phyloP scores from a whole-genome alignment of 2,329 filamentous ascomycete species.

The Venturia effusa region DNA sequence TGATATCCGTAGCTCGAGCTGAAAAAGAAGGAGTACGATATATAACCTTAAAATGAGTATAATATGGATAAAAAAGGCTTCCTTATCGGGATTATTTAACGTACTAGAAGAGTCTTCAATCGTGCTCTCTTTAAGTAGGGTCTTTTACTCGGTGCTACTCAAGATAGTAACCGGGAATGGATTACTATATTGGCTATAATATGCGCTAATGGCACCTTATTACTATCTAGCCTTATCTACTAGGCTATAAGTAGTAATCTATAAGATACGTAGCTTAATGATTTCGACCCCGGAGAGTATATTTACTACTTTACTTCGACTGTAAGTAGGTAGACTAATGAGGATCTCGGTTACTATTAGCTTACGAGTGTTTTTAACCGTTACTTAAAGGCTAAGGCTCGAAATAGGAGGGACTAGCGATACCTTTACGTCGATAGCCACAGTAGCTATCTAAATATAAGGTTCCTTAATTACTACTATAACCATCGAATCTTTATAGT shows the following conservation, averaged over 20 bases:
- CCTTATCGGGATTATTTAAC: not conserved
- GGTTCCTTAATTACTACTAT: not conserved
- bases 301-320: not conserved
- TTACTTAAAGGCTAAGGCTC: not conserved
- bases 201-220: not conserved
- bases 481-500: not conserved
- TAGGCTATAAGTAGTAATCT: not conserved
- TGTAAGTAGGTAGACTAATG: not conserved
- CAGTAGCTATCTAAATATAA: not conserved
- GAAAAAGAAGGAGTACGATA: not conserved
- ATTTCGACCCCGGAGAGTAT: not conserved
- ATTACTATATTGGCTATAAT: not conserved
- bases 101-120: not conserved
- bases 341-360: not conserved
- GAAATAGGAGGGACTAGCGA: not conserved
- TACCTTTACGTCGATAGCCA: not conserved
- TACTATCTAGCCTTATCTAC: not conserved
- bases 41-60: not conserved
- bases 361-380: not conserved
- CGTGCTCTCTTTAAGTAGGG: not conserved
- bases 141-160: not conserved
- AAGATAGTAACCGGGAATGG: not conserved
- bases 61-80: not conserved
- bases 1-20: too few species aligned
- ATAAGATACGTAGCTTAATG: not conserved